Base-by-base conservation (phyloP, 306 rosid genomes). In the Erythrophleum fordii region DNA sequence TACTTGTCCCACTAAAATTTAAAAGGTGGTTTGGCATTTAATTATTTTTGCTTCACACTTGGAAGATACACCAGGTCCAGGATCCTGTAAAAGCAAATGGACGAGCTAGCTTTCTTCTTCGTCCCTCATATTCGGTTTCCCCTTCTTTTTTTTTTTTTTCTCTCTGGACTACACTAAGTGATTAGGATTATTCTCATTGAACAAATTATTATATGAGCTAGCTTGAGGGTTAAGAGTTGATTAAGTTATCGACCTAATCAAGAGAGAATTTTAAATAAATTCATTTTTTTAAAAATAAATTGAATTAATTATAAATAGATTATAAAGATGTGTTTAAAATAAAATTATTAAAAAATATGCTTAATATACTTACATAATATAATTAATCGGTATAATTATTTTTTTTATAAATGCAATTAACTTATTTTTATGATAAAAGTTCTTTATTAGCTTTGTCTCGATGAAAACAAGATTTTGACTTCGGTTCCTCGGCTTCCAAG, bases 21-120 rank as follows among this genome's bases (percentile, higher is more conserved):
- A 83, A 76, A 49, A 49, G 64, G 80, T 76, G 26, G 86, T 79
- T 44, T 87, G 80, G 86, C 88, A 82, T 81, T 86, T 82, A 81
- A 69, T 82, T 79, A 81, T 73, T 79, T 84, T 76, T 76, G 81
- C 77, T 70, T 84, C 73, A 61, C 65, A 79, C 84, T 49, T 87
- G 79, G 83, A 84, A 76, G 67, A 87, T 82, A 87, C 81, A 66
- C 75, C 79, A 72, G 51, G 58, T 59, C 79, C 88, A 41, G 45
- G 61, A 82, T 78, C 82, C 77, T 59, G 37, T 81, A 52, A 87
- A 75, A 87, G 72, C 88, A 78, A 74, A 60, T 69, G 58, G n/a
- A 78, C 87, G 1, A 52, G 23, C 73, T 82, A 68, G 61, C 86
- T 82, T 77, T 76, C 69, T 69, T 74, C 18, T 20, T 71, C 25